phyloP scores from a whole-genome alignment of 345 rosid species.

The Pugionium dolabratum region DNA sequence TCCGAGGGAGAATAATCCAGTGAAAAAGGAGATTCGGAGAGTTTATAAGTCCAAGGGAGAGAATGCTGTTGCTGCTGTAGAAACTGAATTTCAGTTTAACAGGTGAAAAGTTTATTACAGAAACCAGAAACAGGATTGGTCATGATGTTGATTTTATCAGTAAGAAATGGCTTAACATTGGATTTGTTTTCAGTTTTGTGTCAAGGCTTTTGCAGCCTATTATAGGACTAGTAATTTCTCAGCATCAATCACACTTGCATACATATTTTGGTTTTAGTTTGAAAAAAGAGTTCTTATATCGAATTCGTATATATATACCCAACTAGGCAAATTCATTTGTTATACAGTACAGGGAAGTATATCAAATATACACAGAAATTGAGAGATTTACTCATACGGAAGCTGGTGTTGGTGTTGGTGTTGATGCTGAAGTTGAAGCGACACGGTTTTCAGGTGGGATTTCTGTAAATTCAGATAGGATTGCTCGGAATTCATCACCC shows the following conservation, averaged over 20 bases:
- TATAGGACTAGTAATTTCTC: too few species aligned
- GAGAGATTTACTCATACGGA: slow-evolving; percentile 25
- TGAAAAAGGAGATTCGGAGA: not conserved
- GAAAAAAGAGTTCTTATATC: too few species aligned
- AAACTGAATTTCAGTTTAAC: too few species aligned
- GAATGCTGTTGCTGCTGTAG: too few species aligned
- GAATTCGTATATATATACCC: too few species aligned
- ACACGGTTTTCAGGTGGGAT: slow-evolving; percentile 84
- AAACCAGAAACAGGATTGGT: too few species aligned
- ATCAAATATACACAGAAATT: slow-evolving; percentile 28
- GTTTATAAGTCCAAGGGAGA: not conserved
- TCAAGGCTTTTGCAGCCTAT: not conserved
- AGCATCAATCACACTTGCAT: too few species aligned
- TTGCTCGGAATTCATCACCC: slow-evolving; percentile 90
- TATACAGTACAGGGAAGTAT: slow-evolving; percentile 25
- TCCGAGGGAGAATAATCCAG: not conserved
- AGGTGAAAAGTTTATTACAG: too few species aligned
- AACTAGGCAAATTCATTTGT: not conserved
- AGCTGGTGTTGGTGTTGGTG: slow-evolving; percentile 49
- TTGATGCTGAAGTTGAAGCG: slow-evolving; percentile 44
- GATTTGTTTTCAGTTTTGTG: not conserved
- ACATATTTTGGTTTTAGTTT: too few species aligned
- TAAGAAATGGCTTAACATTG: not conserved
- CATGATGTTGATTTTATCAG: too few species aligned
- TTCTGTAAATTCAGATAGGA: slow-evolving; percentile 83